A percentile compares a stretch with the other conserved stretches of the same genome.
Conservation (phyloP, 441 rosid genomes). For the Isatis lusitanica region DNA sequence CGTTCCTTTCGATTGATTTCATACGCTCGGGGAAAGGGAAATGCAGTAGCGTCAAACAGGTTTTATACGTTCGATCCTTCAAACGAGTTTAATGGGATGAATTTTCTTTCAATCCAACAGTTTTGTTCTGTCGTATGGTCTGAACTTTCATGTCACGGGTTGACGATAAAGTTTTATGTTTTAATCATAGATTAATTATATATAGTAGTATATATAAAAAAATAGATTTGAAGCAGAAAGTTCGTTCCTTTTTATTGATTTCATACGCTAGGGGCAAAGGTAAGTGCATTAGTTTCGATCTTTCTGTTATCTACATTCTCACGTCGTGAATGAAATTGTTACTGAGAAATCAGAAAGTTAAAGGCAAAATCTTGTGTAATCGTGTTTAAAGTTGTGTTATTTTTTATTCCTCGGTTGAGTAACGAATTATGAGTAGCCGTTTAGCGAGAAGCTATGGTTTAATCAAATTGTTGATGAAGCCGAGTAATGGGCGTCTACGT, state of each 20-base stretch:
- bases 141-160: no score
- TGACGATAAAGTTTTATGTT: no score
- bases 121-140: no score
- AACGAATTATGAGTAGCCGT: constrained; percentile 28
- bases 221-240: not conserved
- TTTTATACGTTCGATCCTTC: not conserved
- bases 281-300: not conserved
- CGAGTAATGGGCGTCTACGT: not conserved
- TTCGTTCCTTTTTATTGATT: not conserved
- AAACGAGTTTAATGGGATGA: not conserved
- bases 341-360: not conserved
- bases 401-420: not conserved
- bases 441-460: constrained; percentile 21
- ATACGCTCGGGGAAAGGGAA: not conserved
- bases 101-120: no score
- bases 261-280: not conserved
- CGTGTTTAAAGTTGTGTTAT: not conserved
- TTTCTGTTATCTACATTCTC: not conserved
- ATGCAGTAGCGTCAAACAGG: not conserved
- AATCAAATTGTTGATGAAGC: constrained; percentile 24
- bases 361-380: constrained; percentile 3
- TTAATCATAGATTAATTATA: no score
- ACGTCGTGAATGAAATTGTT: not conserved
- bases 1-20: not conserved
- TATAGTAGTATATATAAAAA: no score